phyloP scores from a whole-genome alignment of 495 filamentous ascomycete genomes.

The Trichoderma orchidacearum region DNA sequence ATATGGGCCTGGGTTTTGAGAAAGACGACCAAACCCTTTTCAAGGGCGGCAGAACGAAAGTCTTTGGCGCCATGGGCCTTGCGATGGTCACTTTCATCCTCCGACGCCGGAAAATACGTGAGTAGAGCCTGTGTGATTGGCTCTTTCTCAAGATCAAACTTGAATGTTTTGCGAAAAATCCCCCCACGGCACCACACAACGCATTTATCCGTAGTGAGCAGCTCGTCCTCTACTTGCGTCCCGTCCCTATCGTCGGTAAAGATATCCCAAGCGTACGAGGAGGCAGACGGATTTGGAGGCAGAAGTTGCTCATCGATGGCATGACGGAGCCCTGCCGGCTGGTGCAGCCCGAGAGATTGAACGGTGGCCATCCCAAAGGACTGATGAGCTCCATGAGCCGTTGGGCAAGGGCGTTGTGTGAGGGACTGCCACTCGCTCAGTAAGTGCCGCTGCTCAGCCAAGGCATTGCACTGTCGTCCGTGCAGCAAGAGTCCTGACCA shows the following conservation, averaged over 20 bases:
- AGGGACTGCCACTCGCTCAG: not conserved
- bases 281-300: conserved; percentile 47
- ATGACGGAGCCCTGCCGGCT: conserved; percentile 68
- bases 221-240: conserved; percentile 53
- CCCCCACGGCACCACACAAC: conserved; percentile 88
- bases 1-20: conserved; percentile 88
- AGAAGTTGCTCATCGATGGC: conserved; percentile 72
- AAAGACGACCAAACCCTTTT: conserved; percentile 75
- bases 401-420: not conserved
- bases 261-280: conserved; percentile 63
- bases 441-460: not conserved
- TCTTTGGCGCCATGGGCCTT: not conserved
- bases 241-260: conserved; percentile 28
- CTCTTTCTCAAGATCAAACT: conserved; percentile 76
- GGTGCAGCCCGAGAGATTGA: conserved; percentile 76
- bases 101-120: conserved; percentile 57
- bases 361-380: conserved; percentile 66
- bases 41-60: conserved; percentile 17
- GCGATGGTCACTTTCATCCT: conserved; percentile 16
- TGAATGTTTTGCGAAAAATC: conserved; percentile 74
- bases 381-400: not conserved
- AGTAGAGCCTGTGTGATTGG: conserved; percentile 71
- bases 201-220: conserved; percentile 68
- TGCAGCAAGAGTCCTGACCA: not conserved
- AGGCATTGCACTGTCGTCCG: not conserved